Base-by-base conservation (phyloP, 2,329 filamentous ascomycete species). In the Colletotrichum cuscutae region DNA sequence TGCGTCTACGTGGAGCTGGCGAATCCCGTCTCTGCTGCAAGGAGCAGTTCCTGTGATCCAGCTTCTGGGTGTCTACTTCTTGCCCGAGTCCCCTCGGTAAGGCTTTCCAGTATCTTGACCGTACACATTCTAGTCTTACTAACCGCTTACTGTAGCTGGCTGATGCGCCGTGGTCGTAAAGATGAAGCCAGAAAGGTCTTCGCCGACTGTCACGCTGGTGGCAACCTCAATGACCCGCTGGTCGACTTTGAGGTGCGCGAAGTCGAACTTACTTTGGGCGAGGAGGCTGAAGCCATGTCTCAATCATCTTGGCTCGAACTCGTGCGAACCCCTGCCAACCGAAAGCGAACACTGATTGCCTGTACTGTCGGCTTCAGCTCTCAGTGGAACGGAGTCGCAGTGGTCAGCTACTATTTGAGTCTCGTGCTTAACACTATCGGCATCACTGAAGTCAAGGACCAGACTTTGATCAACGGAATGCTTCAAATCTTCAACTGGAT, bases 1-100 rank as follows among this genome's bases (percentile, higher is more conserved):
- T 22, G 75, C 78, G 0, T 81, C 75, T 42, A 65, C 73, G 11
- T 79, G 78, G 78, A 73, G 77, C 12, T 80, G 78, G 78, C 61
- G 78, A 0, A 74, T 79, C 7, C 78, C 78, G 0, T 77, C 75
- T 1, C 49, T 76, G 0, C 74, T 81, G 26, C 80, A 81, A 30
- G 75, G 76, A 85, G 7, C 89, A 84, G 66, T 85, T 90, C 76
- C 82, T 1, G n/a, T 74, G 0, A n/a, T 72, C 5, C 68, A 74
- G 11, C 35, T 74, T 3, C 13, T 74, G 5, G 68, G 68, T 1
- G 5, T 63, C 4, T 74, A 49, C n/a, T 72, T 65, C 19, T 56
- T 92, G 1, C 90, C 90, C 0, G 90, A 92, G 76, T 90, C 88
- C 2, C 90, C 91, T 60, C 54, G 62, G 68, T 66, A 32, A 22